Evolutionary conservation across 176 grass and related monocot species (phyloP).

Genomic region (Triticum turgidum): DNA sequence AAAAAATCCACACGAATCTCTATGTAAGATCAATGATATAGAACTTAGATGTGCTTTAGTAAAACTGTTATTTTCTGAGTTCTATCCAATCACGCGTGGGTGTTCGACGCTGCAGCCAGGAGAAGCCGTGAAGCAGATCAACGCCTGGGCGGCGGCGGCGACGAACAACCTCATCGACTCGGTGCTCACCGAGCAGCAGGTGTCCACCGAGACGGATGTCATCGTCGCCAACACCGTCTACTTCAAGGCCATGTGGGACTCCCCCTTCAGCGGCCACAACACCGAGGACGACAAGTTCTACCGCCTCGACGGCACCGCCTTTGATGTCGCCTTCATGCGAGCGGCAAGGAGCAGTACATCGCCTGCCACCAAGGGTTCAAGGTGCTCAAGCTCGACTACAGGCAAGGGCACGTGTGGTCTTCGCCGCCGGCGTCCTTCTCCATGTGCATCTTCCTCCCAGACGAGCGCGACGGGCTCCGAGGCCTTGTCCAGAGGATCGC

Average conservation of each 20-base stretch:
- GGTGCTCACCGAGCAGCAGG: not conserved
- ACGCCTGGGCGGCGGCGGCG: not conserved
- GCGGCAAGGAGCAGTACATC: not conserved
- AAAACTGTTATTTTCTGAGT: too few relatives aligned
- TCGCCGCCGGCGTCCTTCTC: not conserved
- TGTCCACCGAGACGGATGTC: not conserved
- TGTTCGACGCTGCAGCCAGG: not conserved
- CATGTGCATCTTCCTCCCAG: constrained; percentile 36
- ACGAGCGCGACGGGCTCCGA: constrained; percentile 3
- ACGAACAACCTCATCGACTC: not conserved
- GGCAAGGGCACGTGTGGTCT: not conserved
- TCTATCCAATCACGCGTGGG: not conserved
- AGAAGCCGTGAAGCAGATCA: constrained; percentile 6
- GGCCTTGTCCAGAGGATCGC: not conserved
- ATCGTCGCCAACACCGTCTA: constrained; percentile 35
- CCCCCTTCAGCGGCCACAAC: not conserved
- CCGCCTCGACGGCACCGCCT: not conserved
- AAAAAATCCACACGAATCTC: too few relatives aligned
- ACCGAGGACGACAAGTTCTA: constrained; percentile 13
- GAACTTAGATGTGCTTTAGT: too few relatives aligned
- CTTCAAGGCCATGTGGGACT: constrained; percentile 37
- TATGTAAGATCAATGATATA: too few relatives aligned
- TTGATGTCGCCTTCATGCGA: constrained; percentile 11
- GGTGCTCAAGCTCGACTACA: constrained; percentile 24
- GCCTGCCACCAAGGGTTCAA: constrained; percentile 22